Base-by-base conservation (phyloP, 106 monocot species). In the Dendrobium catenatum region DNA sequence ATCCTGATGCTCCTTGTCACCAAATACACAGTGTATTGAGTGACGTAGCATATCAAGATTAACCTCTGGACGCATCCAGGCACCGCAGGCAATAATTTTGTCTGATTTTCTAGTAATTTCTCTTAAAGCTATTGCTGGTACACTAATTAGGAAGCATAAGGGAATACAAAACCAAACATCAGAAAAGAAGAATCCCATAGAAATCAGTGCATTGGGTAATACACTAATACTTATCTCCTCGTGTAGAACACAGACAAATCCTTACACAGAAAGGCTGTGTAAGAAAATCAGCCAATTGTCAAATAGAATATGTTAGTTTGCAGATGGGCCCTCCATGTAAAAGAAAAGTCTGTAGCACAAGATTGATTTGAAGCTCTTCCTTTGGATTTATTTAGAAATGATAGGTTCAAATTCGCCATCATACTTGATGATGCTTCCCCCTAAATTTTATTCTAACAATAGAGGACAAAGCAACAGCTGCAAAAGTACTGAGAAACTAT, bases 301-400 rank as follows among this genome's bases (percentile, higher is more conserved):
- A 40, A 24, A 33, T 70, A 70, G 37, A 72, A 40, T 40, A 16
- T 15, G 51, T 29, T 29, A 37, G 37, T 72, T 72, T 72, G 72
- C 9, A 72, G 15, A 33, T 72, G 37, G 72, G 72, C 15, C 72
- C 72, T 40, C 40, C 40, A 40, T 37, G 6, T 72, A 40, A 72
- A 72, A 72, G 72, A 72, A 10, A 40, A 37, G 37, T 40, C 11
- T 72, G 72, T 17, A 51, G 51, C 51, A 51, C 51, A 51, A 15
- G 51, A 51, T 51, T 51, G 51, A 51, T 51, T 51, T 51, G 51
- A 51, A 51, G 51, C 51, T 51, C 13, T 15, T 37, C 72, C 72
- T 15, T 33, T 72, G 72, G 72, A 40, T 41, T 72, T 72, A 72
- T 72, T 4, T 72, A 40, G 37, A 72, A 72, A 72, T 40, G 72